Percentiles rank a stretch among this genome's conserved stretches.
These are phyloP conservation scores for Paramecium biaurelia DNA, from an alignment of 73 alveolate species.

Conservation along the genomic window DNA sequence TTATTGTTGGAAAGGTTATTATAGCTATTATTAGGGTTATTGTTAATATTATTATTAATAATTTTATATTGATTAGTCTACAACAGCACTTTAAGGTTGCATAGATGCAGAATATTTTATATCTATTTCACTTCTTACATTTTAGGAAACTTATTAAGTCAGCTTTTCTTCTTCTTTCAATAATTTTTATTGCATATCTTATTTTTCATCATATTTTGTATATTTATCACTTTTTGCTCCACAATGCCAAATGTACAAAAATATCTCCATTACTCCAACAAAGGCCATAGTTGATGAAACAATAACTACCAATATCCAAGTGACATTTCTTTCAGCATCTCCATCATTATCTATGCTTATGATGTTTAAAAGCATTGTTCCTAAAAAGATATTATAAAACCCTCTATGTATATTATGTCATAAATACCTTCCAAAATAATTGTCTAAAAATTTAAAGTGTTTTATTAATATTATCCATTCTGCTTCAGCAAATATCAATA, in stretches of 20 bases:
- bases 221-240: constrained; percentile 36
- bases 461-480: constrained; percentile 32
- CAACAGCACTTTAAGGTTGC: not conserved
- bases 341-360: not conserved
- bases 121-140: not conserved
- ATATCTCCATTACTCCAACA: constrained; percentile 11
- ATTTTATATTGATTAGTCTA: not conserved
- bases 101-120: not conserved
- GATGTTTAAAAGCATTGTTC: not conserved
- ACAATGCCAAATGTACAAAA: constrained; percentile 23
- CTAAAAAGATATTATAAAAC: constrained; percentile 31
- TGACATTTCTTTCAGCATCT: not conserved
- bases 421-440: constrained; percentile 45
- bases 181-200: not conserved
- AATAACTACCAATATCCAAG: not conserved
- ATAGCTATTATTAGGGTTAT: not conserved
- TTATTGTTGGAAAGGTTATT: not conserved
- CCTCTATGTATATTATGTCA: not conserved
- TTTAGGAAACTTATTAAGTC: not conserved
- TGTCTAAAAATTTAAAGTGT: constrained; percentile 15
- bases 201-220: constrained; percentile 1
- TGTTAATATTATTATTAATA: not conserved
- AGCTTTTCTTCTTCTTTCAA: not conserved
- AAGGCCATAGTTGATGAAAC: not conserved
- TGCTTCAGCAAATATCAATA: constrained; percentile 35